Conservation (phyloP, 2,329 filamentous ascomycete genomes). For the Sarocladiaceae sp. region DNA sequence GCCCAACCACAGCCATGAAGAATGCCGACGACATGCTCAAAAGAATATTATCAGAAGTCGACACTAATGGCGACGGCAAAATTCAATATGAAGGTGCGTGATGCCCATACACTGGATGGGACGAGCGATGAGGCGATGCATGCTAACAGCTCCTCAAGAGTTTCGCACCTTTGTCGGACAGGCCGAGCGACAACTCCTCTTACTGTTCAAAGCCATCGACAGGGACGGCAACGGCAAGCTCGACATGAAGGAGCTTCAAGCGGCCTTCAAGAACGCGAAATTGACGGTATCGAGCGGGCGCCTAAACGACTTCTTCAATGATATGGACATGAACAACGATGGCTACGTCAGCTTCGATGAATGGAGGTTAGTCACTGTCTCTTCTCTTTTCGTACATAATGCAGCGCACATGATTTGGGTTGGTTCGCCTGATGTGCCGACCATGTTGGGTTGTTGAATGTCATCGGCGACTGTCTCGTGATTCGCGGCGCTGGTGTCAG, state of each 20-base stretch:
- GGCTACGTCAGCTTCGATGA: slow-evolving; percentile 86
- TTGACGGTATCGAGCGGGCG: slow-evolving; percentile 71
- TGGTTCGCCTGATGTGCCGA: neutral
- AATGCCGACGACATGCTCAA: slow-evolving; percentile 83
- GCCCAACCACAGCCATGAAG: slow-evolving; percentile 55
- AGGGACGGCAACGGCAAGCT: slow-evolving; percentile 77
- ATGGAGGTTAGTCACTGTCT: slow-evolving; percentile 72
- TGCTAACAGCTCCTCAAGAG: slow-evolving; percentile 45
- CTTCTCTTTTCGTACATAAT: neutral
- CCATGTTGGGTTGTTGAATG: neutral
- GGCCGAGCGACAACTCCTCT: slow-evolving; percentile 75
- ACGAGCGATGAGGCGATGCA: neutral
- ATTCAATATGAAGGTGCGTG: slow-evolving; percentile 81
- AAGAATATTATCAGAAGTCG: slow-evolving; percentile 74
- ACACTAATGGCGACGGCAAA: slow-evolving; percentile 78
- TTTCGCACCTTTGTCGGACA: slow-evolving; percentile 83
- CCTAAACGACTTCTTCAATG: slow-evolving; percentile 77
- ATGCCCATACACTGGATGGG: neutral
- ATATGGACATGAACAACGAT: slow-evolving; percentile 86
- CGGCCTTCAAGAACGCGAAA: slow-evolving; percentile 72
- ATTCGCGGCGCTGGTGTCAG: neutral
- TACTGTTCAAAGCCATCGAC: slow-evolving; percentile 83
- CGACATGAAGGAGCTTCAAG: slow-evolving; percentile 75
- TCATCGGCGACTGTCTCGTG: neutral
- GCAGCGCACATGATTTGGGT: neutral